Evolutionary conservation across 192 early-diverging fungal genomes (phyloP), one percentile per base, ranked within the genome.

Genomic region (Coemansia furcata): DNA sequence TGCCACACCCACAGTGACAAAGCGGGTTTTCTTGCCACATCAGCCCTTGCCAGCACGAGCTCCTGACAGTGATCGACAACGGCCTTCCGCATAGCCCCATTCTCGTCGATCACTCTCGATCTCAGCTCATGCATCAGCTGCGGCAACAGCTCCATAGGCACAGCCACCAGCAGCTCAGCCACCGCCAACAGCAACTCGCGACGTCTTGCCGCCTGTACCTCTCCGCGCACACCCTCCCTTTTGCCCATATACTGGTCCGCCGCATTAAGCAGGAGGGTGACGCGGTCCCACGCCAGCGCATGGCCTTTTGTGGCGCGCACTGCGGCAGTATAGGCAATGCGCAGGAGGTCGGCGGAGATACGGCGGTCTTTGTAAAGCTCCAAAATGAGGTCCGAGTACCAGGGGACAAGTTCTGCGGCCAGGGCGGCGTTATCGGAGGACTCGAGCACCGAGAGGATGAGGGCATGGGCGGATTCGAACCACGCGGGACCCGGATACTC

Each of bases 381-480:
- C 19, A 80, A 49, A 3, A 80, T 35, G 2, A 80, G 37, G 8
- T 50, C 69, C 0, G 78, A 35, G 46, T 80, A 80, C 78, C 78
- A 80, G 3, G 69, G 69, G 1, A 55, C 78, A 3, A 80, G 15
- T 6, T 60, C 67, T 23, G 55, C 12, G 0, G 15, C 61, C 0
- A 26, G 23, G 23, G 23, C 23, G 23, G 23, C 23, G 23, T 26
- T 35, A 26, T 63, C 42, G 11, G 6, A 33, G 17, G 54, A 12
- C 23, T 80, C 78, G 62, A 80, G 37, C 0, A 62, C 58, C 0
- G 78, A 59, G 19, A 80, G 52, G 1, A 80, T 9, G 6, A 80
- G 30, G 1, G 78, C 78, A 17, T 80, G 78, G 14, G 73, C 78
- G 0, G 78, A 80, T 57, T 80, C 78, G 55, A 75, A 80, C 78